Evolutionary conservation across 2,329 filamentous ascomycete genomes (phyloP).

Genomic region (Rutstroemia sp.): DNA sequence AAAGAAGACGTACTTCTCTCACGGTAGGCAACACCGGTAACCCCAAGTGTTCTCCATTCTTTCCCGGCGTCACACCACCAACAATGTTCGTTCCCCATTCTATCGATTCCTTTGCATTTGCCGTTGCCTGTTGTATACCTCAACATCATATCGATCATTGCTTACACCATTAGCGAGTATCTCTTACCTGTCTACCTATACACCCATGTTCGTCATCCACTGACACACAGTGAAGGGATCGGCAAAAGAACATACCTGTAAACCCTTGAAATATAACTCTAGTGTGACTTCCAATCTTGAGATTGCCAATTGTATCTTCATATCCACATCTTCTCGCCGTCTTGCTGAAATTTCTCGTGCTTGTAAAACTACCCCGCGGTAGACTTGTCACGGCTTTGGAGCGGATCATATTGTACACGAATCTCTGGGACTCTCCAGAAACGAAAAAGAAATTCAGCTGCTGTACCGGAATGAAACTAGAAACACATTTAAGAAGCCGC

Average conservation of each 20-base stretch:
- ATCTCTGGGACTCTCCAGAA: no score
- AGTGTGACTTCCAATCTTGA: slow-evolving; percentile 60
- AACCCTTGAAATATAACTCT: slow-evolving; percentile 65
- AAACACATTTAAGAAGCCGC: neutral
- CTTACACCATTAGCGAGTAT: slow-evolving; percentile 6
- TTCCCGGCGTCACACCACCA: slow-evolving; percentile 67
- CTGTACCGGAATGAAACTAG: no score
- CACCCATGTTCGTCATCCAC: neutral
- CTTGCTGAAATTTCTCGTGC: slow-evolving; percentile 15
- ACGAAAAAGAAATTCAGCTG: no score
- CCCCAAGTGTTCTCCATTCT: slow-evolving; percentile 63
- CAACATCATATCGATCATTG: neutral
- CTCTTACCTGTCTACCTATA: slow-evolving; percentile 25
- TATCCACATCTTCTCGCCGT: slow-evolving; percentile 18
- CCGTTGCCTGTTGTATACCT: slow-evolving; percentile 49
- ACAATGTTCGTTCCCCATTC: slow-evolving; percentile 76
- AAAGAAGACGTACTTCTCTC: slow-evolving; percentile 36
- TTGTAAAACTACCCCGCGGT: slow-evolving; percentile 14
- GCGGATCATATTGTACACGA: neutral
- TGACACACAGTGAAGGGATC: no score
- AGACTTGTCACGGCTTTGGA: neutral
- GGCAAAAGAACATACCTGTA: slow-evolving; percentile 40
- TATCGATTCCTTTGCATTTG: slow-evolving; percentile 69
- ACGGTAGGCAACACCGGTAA: slow-evolving; percentile 65
- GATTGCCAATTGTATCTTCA: slow-evolving; percentile 53